Evolutionary conservation across 2,329 filamentous ascomycete genomes (phyloP), one percentile per base, ranked within the genome.

Genomic region (Macrophomina phaseolina): DNA sequence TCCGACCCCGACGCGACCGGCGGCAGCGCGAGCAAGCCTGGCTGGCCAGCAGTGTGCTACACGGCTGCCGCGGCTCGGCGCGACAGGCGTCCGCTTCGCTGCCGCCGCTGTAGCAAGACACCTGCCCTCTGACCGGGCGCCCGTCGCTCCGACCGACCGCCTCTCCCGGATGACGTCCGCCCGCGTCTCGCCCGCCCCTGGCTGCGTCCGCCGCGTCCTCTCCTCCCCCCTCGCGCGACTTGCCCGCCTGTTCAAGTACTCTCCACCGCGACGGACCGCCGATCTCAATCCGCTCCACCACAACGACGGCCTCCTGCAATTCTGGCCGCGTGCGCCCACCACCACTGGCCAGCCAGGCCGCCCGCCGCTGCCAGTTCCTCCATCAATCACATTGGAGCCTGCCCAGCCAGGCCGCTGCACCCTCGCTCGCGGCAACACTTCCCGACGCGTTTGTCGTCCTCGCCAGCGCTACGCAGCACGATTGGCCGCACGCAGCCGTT

Each of bases 241-340:
- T n/a, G 40, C 40, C 40, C 40, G 56, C 56, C 56, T 23, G 14
- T 45, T 45, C 23, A n/a, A 23, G 36, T 12, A 38, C 7, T 2
- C 16, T 11, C 18, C 12, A 53, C 30, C 46, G 28, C 49, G 58
- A 32, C 58, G 11, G 30, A 12, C 58, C 23, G 58, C 58, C 58
- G 58, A 62, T 62, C 58, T 42, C 49, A 42, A 62, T 62, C 58
- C 58, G 58, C 58, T 49, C 58, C 45, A 49, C 52, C 16, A 34
- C 52, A 2, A 11, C n/a, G 12, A 38, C 28, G 58, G 8, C 45
- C 45, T 62, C 58, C 58, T 62, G 58, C 58, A 62, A 49, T 62
- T 62, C 58, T 14, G 52, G 3, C 23, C 32, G 53, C 53, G 51
- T 38, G 30, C 38, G 52, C n/a, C 11, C 32, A 23, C 52, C 23